Conservation (phyloP, 1,139 yeast genomes). For the Lodderomyces pseudojiufengensis region DNA sequence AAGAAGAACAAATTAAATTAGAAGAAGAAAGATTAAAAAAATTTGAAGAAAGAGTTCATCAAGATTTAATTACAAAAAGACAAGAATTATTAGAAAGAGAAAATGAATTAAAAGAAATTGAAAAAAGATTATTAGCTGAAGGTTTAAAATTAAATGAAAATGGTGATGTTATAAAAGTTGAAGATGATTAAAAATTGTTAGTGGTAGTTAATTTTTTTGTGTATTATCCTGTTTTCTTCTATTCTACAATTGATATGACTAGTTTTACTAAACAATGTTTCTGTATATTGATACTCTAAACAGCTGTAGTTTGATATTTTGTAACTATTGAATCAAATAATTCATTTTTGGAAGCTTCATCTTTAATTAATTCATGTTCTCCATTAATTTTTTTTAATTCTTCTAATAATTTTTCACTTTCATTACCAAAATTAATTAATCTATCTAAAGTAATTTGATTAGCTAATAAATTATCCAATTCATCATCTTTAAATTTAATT, state of each 20-base stretch:
- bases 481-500: constrained; percentile 30
- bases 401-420: constrained; percentile 36
- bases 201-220: too few species aligned
- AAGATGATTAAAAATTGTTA: constrained; percentile 5
- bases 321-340: constrained; percentile 56
- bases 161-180: constrained; percentile 38
- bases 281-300: not conserved
- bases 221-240: not conserved
- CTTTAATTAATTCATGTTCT: constrained; percentile 50
- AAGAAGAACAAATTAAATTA: constrained; percentile 76
- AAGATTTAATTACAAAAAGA: constrained; percentile 79
- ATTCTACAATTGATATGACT: not conserved
- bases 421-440: constrained; percentile 43
- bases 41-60: constrained; percentile 84
- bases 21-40: constrained; percentile 78
- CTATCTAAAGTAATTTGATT: constrained; percentile 55
- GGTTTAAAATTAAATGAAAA: constrained; percentile 42
- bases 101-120: constrained; percentile 79
- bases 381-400: constrained; percentile 41
- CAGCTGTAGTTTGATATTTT: constrained; percentile 34
- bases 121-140: constrained; percentile 65
- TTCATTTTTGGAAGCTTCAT: constrained; percentile 48
- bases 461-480: constrained; percentile 51
- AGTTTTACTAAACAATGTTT: too few species aligned
- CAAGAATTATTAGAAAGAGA: constrained; percentile 85